Base-by-base conservation (phyloP, 1,284 basidiomycete genomes). In the Meripilus lineatus region DNA sequence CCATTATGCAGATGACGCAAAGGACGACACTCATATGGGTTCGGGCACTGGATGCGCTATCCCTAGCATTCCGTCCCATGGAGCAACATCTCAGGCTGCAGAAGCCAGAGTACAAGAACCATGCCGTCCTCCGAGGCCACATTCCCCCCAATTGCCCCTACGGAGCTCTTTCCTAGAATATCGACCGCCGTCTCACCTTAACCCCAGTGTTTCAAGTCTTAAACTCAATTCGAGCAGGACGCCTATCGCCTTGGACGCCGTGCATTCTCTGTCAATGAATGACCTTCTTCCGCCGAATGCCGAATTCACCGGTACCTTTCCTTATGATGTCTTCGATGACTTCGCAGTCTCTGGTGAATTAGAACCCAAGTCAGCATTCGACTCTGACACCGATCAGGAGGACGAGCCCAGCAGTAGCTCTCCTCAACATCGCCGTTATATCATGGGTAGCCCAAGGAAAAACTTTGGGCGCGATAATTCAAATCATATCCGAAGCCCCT, bases 341-440 rank as follows among this genome's bases (percentile, higher is more conserved):
- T 33, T 18, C 13, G n/a, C 5, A 33, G 13, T 39, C 14, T 10
- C 22, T n/a, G 34, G 30, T 5, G 25, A 30, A 11, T 22, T 10
- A 17, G 43, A 39, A 22, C 43, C 43, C 2, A 24, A 30, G 3
- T 39, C 37, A 3, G 43, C 43, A 14, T 45, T 45, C 22, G 40
- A 41, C 17, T 38, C 24, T 13, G 41, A 43, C 20, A 25, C 25
- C 3, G 23, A 38, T 15, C 32, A 30, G 22, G 28, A 39, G 5
- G 20, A 36, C 43, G 43, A 38, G 14, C 11, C 11, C 7, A n/a
- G n/a, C n/a, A n/a, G n/a, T n/a, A n/a, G n/a, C n/a, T n/a, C n/a
- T n/a, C n/a, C n/a, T n/a, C n/a, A n/a, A n/a, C n/a, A n/a, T n/a
- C n/a, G n/a, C n/a, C n/a, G n/a, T n/a, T n/a, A n/a, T n/a, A n/a